Base-by-base conservation (phyloP, 202 grass and related monocot genomes). In the Panicum hallii region DNA sequence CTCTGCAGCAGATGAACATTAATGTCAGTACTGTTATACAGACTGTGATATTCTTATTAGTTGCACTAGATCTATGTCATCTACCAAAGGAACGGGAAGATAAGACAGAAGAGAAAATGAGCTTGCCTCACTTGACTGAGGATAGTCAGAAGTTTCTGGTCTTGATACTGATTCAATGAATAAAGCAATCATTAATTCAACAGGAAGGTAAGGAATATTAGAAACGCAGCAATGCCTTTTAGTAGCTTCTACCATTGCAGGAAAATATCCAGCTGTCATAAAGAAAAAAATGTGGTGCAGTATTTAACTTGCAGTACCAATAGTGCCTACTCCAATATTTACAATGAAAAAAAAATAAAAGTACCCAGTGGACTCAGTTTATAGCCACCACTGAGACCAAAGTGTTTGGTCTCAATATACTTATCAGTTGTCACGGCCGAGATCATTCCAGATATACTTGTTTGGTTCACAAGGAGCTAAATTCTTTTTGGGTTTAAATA, bases 101-200 rank as follows among this genome's bases (percentile, higher is more conserved):
- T 74, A 68, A 83, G 17, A 74, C 54, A 44, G 26, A 78, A 82
- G 54, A 55, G 26, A 43, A 69, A 78, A 71, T 53, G 52, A 90
- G 28, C 49, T 63, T 90, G 94, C 97, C 93, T 97, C 97, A 66
- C 84, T 99, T 63, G 90, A 91, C 44, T 82, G 88, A 30, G 84
- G 89, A 82, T 86, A 93, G 36, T 86, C 82, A 56, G 83, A 90
- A 85, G 90, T 88, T 70, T 97, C 97, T 54, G 87, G 90, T 80
- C 83, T 94, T 20, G 84, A 91, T 91, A 91, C 97, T 99, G 64
- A 61, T 78, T 46, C 63, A 61, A 72, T 46, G 58, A 93, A 87
- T 47, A 75, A 76, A 83, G 22, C 30, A 87, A 88, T 72, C 4
- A 67, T 92, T 82, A 90, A 57, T 80, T 57, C 55, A 88, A 45